Evolutionary conservation across 495 filamentous ascomycete species (phyloP), one percentile per base, ranked within the genome.

Genomic region (Rusavskia elegans): DNA sequence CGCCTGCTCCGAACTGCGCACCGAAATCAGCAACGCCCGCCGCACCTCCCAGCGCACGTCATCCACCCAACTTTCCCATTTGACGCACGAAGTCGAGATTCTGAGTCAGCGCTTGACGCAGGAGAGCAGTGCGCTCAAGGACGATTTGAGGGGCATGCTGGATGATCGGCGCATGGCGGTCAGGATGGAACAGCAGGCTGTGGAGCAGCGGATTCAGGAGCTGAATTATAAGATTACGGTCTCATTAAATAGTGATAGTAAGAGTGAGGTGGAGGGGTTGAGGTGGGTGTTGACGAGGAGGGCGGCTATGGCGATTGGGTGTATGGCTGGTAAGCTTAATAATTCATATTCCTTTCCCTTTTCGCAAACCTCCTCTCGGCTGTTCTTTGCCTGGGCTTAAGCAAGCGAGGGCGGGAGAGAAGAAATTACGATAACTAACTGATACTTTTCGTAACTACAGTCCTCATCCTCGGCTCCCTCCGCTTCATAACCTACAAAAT

Each of bases 11-110:
- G 92, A 99, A 68, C 79, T 99, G 19, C 79, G 81, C 55, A 87
- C 20, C 61, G 74, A 27, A 64, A 70, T 61, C 66, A 68, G 2
- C 68, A 77, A 66, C 49, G 44, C 53, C 6, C 66, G 73, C 35
- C 63, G 76, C 53, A 64, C 68, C 39, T 82, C 71, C 60, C 82
- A 78, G 56, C 84, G 80, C 72, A 82, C 77, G 49, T 78, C 82
- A 64, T 80, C 87, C 39, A 80, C 84, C 54, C 85, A 94, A 57
- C 73, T 89, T 45, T 84, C 83, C 11, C 81, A 88, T 45, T 65
- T 97, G 56, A 87, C 95, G 67, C 87, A 94, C 60, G 90, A 96
- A 63, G 80, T 84, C n/a, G 92, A 99, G 68, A 88, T 94, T 29
- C 62, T 97, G 45, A 83, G 76, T 46, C 89, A 96, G 67, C 71